Evolutionary conservation across 139 green algal species (phyloP).

Genomic region (Coccomyxa sp.): DNA sequence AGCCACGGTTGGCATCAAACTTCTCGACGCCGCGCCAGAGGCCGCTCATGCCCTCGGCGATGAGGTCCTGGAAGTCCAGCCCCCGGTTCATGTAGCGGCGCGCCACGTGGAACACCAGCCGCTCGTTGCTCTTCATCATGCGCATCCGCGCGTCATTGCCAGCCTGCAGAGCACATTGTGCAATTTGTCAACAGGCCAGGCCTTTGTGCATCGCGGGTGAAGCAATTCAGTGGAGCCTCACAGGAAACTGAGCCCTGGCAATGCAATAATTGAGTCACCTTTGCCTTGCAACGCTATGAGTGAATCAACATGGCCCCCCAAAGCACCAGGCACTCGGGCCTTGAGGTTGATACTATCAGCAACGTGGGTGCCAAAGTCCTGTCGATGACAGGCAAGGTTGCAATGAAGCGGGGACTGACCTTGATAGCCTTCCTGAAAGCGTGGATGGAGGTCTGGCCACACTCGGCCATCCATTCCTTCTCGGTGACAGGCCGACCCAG

Average conservation of each 20-base stretch:
- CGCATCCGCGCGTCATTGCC: slow-evolving; percentile 61
- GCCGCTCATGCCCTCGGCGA: slow-evolving; percentile 53
- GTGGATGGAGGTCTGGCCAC: background rate
- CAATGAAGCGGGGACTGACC: background rate
- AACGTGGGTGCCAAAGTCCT: no score
- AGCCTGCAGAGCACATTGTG: slow-evolving; percentile 15
- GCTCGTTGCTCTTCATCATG: slow-evolving; percentile 91
- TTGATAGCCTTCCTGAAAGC: background rate
- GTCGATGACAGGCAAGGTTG: no score
- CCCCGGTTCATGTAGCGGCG: slow-evolving; percentile 72
- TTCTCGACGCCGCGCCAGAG: slow-evolving; percentile 57
- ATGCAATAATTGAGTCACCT: no score
- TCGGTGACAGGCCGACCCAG: slow-evolving; percentile 39
- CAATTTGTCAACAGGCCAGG: no score
- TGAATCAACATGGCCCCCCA: background rate
- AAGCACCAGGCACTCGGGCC: background rate
- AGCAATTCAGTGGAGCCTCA: background rate
- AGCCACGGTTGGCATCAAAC: slow-evolving; percentile 69
- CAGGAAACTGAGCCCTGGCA: background rate
- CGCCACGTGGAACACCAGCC: slow-evolving; percentile 88
- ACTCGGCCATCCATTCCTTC: slow-evolving; percentile 10
- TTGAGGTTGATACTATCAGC: no score
- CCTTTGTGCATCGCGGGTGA: no score
- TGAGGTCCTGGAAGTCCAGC: slow-evolving; percentile 58
- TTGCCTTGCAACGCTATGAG: background rate